Evolutionary conservation across 1,139 yeast species (phyloP), one percentile per base, ranked within the genome.

Genomic region (Barnettozyma hawaiiensis): DNA sequence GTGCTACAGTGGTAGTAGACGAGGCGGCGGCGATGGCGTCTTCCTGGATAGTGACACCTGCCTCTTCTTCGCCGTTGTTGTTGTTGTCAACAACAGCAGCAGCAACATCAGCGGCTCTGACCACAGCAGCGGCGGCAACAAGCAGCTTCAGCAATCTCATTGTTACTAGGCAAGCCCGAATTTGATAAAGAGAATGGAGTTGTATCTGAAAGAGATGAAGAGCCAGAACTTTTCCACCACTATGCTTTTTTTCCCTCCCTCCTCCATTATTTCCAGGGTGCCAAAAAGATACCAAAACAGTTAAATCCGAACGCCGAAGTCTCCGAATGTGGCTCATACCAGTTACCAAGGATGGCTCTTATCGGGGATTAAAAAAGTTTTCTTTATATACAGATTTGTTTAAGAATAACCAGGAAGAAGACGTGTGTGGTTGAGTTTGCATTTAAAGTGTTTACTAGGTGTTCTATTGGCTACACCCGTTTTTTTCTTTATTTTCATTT

Each of bases 251-350:
- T 31, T n/a, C n/a, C n/a, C n/a, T n/a, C n/a, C n/a, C n/a, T n/a
- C n/a, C n/a, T n/a, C 19, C 32, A 15, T 15, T n/a, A 7, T 20
- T 9, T 32, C 21, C 23, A 32, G 35, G 35, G 35, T 32, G 35
- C 24, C 35, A 32, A 32, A 32, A 32, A 9, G 23, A 31, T 8
- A 32, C 16, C 8, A 19, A 32, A 19, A 21, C 10, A 19, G 23
- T 32, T 32, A 32, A 32, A 32, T 20, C 35, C 35, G 35, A 32
- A 10, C 35, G 20, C 37, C 37, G 37, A 34, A 34, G 37, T 34
- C 37, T 34, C 37, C 37, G 37, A 34, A 23, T 23, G 28, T 11
- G 37, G 37, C 28, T 7, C 37, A n/a, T 15, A 34, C 21, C 37
- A 21, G 5, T 19, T 14, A 23, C 12, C 11, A 11, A 14, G 6